Percentiles rank a stretch among this genome's conserved stretches.
Conservation (phyloP, 2,329 filamentous ascomycete genomes). For the Fusarium stilboides region DNA sequence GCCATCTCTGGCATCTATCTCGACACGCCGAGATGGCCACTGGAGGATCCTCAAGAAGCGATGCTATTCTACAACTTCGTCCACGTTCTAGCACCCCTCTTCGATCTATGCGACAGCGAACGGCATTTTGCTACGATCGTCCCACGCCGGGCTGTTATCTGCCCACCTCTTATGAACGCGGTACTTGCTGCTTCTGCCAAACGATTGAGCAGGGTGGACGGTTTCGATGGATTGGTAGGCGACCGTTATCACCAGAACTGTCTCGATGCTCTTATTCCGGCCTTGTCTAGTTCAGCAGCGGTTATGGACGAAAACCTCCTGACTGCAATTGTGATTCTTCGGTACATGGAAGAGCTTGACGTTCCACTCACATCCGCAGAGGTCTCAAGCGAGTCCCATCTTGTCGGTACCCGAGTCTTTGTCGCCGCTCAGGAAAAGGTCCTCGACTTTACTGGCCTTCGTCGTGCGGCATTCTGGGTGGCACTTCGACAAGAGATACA, state of each 20-base stretch:
- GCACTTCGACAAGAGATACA: conserved; percentile 52
- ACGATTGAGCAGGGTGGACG: conserved; percentile 41
- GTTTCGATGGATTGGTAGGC: conserved; percentile 44
- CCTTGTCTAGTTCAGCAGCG: conserved; percentile 45
- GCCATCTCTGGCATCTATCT: conserved; percentile 46
- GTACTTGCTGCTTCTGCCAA: conserved; percentile 51
- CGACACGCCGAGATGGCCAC: conserved; percentile 42
- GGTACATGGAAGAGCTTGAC: conserved; percentile 51
- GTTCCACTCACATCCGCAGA: conserved; percentile 39
- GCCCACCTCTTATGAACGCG: conserved; percentile 50
- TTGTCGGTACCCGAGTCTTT: conserved; percentile 51
- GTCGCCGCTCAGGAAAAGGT: conserved; percentile 50
- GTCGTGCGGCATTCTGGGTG: conserved; percentile 51
- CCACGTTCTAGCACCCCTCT: conserved; percentile 47
- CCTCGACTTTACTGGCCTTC: conserved; percentile 49
- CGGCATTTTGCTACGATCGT: conserved; percentile 51
- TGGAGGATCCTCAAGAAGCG: conserved; percentile 47
- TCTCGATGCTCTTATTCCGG: conserved; percentile 49
- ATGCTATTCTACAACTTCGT: conserved; percentile 51
- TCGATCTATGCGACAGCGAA: conserved; percentile 51
- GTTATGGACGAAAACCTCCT: conserved; percentile 52
- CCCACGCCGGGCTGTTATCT: conserved; percentile 47
- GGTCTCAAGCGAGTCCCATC: conserved; percentile 45
- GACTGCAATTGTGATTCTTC: conserved; percentile 51
- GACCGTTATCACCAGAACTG: conserved; percentile 51